These are phyloP conservation scores for Exophiala oligosperma DNA, from an alignment of 2,329 filamentous ascomycete genomes.

Conservation along the genomic window DNA sequence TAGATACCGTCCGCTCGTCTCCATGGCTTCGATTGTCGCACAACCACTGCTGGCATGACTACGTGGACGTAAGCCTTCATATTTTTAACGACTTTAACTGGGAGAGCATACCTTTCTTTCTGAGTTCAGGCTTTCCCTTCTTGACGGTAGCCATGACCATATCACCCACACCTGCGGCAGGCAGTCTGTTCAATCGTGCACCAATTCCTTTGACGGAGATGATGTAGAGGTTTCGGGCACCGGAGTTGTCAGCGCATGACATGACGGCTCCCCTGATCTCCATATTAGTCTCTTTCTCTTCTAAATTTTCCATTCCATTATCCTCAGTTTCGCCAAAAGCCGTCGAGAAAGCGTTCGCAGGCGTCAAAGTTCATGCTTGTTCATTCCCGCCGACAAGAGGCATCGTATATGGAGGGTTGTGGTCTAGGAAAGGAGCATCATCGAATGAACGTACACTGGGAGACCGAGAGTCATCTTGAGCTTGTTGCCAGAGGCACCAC, in stretches of 20 bases:
- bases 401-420: neutral
- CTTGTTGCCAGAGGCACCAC: constrained; percentile 99
- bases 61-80: constrained; percentile 2
- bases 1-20: constrained; percentile 97
- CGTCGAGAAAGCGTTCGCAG: neutral
- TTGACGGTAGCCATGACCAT: constrained; percentile 99
- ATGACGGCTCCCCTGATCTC: constrained; percentile 89
- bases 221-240: constrained; percentile 98
- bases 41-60: constrained; percentile 98
- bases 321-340: no score
- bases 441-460: constrained; percentile 77
- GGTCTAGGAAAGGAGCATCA: neutral
- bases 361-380: no score
- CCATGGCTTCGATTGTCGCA: constrained; percentile 99
- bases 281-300: constrained; percentile 6
- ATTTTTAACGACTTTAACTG: neutral
- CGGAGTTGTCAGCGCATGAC: constrained; percentile 99
- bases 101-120: constrained; percentile 72
- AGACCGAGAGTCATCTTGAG: constrained; percentile 99
- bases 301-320: neutral
- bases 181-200: constrained; percentile 95
- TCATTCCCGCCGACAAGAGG: no score
- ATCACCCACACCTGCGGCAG: constrained; percentile 96
- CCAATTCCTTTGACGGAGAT: constrained; percentile 99
- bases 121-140: constrained; percentile 99